A percentile compares a stretch with the other conserved stretches of the same genome.
Conservation (phyloP, 1,284 basidiomycete genomes). For the Sanghuangporus baumii region DNA sequence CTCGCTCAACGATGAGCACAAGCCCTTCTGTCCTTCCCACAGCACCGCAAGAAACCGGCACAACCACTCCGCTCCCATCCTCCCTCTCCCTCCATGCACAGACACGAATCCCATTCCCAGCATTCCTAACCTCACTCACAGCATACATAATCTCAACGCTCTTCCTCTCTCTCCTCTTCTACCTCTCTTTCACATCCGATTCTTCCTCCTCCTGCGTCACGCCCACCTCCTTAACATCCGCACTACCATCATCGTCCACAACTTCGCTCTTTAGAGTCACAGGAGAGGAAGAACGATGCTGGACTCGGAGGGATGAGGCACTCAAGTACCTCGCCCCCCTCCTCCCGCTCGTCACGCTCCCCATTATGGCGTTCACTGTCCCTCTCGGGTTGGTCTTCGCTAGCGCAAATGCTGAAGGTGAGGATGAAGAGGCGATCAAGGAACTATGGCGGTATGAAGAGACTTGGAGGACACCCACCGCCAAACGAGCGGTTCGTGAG, state of each 20-base stretch:
- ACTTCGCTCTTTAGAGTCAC: too few relatives aligned
- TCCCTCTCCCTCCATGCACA: not conserved
- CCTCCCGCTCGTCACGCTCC: slow-evolving; percentile 10
- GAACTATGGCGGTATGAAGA: slow-evolving; percentile 10
- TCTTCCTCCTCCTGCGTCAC: not conserved
- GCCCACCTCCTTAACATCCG: not conserved
- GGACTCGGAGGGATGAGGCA: not conserved
- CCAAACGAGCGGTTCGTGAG: too few relatives aligned
- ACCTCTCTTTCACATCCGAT: not conserved
- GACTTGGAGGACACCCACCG: not conserved
- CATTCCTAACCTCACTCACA: not conserved
- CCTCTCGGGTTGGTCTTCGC: not conserved
- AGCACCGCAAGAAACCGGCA: not conserved
- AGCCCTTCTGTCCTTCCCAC: not conserved
- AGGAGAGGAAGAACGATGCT: too few relatives aligned
- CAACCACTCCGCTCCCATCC: not conserved
- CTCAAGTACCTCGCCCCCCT: slow-evolving; percentile 3
- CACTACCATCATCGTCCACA: too few relatives aligned
- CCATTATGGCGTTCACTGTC: slow-evolving; percentile 1
- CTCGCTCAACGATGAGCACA: not conserved
- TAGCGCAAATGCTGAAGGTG: not conserved
- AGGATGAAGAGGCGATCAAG: not conserved
- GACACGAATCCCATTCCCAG: not conserved
- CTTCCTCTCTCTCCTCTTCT: not conserved
- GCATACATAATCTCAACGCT: not conserved